phyloP scores from a whole-genome alignment of 257 asterid species.

The Salvia splendens region DNA sequence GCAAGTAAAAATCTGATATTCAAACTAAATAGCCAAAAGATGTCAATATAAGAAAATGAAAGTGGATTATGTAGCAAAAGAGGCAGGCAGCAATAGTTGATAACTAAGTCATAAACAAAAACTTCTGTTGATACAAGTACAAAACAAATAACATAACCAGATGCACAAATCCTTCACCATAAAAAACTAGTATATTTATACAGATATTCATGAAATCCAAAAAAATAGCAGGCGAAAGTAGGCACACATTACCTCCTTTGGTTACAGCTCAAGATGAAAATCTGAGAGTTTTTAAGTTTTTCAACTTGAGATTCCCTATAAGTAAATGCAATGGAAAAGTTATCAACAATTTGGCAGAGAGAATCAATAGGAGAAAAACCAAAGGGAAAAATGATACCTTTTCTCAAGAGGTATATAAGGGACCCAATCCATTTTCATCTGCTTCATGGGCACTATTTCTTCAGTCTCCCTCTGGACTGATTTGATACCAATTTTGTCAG shows the following conservation, averaged over 20 bases:
- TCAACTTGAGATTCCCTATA: slow-evolving; percentile 90
- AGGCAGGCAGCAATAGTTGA: background rate
- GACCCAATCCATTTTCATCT: slow-evolving; percentile 99
- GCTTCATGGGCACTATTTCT: slow-evolving; percentile 94
- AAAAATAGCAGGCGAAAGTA: background rate
- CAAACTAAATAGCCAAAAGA: background rate
- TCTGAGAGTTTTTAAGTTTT: slow-evolving; percentile 76
- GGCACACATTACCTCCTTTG: slow-evolving; percentile 70
- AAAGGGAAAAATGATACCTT: slow-evolving; percentile 45
- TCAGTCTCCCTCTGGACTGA: slow-evolving; percentile 95
- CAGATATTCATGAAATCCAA: slow-evolving; percentile 21
- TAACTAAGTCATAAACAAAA: background rate
- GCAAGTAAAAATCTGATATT: background rate
- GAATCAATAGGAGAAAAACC: slow-evolving; percentile 26
- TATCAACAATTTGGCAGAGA: slow-evolving; percentile 20
- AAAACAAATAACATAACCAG: slow-evolving; percentile 5
- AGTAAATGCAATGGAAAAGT: slow-evolving; percentile 26
- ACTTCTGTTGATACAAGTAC: background rate
- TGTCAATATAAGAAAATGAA: background rate
- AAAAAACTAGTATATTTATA: background rate
- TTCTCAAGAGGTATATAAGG: slow-evolving; percentile 87
- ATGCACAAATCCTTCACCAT: background rate
- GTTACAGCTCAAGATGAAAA: slow-evolving; percentile 76
- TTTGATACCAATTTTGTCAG: slow-evolving; percentile 93
- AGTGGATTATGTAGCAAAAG: background rate